Evolutionary conservation across 495 filamentous ascomycete species (phyloP).

Genomic region (Penicillium egyptiacum): DNA sequence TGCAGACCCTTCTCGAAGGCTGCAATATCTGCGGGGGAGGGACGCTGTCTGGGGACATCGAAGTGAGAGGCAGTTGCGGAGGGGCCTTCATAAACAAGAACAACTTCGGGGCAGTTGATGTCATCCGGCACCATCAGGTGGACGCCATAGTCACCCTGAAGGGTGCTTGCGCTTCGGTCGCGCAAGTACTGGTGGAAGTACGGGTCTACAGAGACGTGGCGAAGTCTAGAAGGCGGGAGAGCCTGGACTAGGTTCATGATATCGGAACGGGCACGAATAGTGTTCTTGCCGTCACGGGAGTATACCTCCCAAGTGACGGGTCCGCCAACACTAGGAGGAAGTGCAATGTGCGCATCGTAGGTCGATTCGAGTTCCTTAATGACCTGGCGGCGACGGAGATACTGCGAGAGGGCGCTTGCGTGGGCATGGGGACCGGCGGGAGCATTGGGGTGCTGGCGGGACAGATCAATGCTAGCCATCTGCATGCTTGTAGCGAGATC

Average conservation of each 20-base stretch:
- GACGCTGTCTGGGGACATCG: constrained; percentile 64
- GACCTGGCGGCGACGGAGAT: constrained; percentile 72
- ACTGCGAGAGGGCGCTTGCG: constrained; percentile 79
- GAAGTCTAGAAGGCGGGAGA: constrained; percentile 74
- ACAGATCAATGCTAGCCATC: constrained; percentile 72
- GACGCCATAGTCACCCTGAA: constrained; percentile 75
- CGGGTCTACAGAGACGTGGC: constrained; percentile 70
- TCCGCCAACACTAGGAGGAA: constrained; percentile 63
- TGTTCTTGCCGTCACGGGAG: constrained; percentile 78
- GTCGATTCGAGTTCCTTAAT: constrained; percentile 74
- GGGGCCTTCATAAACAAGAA: constrained; percentile 82
- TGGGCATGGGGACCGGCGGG: constrained; percentile 69
- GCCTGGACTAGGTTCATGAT: constrained; percentile 76
- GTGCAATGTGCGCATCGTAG: constrained; percentile 78
- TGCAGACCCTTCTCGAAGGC: constrained; percentile 67
- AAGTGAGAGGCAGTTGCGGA: constrained; percentile 56
- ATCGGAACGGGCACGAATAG: constrained; percentile 74
- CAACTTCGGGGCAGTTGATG: constrained; percentile 60
- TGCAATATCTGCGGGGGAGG: constrained; percentile 58
- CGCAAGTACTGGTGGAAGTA: constrained; percentile 82
- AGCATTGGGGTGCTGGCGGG: constrained; percentile 72
- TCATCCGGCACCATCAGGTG: constrained; percentile 73
- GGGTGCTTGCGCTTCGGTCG: constrained; percentile 57
- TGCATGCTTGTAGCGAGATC: constrained; percentile 82
- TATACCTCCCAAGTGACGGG: constrained; percentile 79